Evolutionary conservation across 768 basidiomycete genomes (phyloP).

Genomic region (Cantharellus anzutake): DNA sequence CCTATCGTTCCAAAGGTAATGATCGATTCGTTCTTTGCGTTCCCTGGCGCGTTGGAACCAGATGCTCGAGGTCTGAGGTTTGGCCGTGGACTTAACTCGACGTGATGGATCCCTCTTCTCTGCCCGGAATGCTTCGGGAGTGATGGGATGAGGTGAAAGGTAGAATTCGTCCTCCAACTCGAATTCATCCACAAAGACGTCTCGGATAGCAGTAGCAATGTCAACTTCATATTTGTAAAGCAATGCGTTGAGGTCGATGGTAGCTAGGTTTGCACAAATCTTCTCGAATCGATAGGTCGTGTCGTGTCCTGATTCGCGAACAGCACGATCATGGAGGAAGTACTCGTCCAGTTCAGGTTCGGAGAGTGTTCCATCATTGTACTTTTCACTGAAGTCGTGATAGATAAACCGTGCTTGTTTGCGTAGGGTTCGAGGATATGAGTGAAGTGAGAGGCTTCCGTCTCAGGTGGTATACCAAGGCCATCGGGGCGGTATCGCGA

Average conservation of each 20-base stretch:
- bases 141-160: constrained; percentile 81
- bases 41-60: constrained; percentile 86
- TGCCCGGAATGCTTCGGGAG: constrained; percentile 46
- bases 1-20: constrained; percentile 91
- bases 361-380: constrained; percentile 65
- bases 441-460: constrained; percentile 95
- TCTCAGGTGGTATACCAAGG: constrained; percentile 92
- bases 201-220: constrained; percentile 92
- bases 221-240: constrained; percentile 98
- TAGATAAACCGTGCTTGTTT: constrained; percentile 73
- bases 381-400: constrained; percentile 95
- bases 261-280: constrained; percentile 90
- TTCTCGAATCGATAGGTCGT: constrained; percentile 96
- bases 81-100: constrained; percentile 37
- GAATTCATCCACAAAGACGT: constrained; percentile 84
- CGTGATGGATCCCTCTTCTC: constrained; percentile 13
- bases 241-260: constrained; percentile 87
- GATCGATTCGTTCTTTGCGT: constrained; percentile 72
- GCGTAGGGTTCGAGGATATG: constrained; percentile 94
- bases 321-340: constrained; percentile 90
- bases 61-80: constrained; percentile 59
- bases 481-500: constrained; percentile 91
- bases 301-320: constrained; percentile 92
- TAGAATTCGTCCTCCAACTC: constrained; percentile 86
- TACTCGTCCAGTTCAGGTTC: constrained; percentile 91